These are phyloP conservation scores for Casaregolazyma suthepensis DNA, from an alignment of 1,139 yeast species.

Conservation along the genomic window DNA sequence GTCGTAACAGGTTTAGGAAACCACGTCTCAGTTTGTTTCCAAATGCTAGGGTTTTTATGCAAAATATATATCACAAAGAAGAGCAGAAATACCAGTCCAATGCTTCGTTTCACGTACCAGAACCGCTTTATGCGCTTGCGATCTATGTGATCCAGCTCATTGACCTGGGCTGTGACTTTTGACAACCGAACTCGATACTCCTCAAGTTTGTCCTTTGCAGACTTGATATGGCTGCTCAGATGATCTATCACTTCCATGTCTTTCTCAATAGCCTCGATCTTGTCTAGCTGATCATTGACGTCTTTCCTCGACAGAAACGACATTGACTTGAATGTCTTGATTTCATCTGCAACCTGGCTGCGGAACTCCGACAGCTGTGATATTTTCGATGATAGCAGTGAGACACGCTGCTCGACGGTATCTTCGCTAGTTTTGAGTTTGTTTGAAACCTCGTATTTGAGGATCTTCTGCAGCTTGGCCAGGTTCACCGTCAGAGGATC, in stretches of 20 bases:
- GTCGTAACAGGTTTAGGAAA: neutral
- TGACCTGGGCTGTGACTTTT: constrained; percentile 19
- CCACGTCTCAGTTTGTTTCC: neutral
- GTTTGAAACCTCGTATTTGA: constrained; percentile 20
- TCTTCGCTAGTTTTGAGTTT: constrained; percentile 18
- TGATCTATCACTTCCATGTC: constrained; percentile 20
- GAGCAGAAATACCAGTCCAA: neutral
- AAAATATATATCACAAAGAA: neutral
- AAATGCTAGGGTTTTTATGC: neutral
- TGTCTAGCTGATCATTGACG: constrained; percentile 16
- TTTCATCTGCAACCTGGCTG: constrained; percentile 15
- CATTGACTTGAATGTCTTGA: constrained; percentile 15
- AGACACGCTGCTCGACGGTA: constrained; percentile 15
- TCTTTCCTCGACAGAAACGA: constrained; percentile 14
- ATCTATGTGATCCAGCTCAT: constrained; percentile 22
- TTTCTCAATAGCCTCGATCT: constrained; percentile 15
- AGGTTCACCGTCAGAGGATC: constrained; percentile 17
- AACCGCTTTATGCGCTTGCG: constrained; percentile 25
- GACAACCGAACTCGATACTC: constrained; percentile 22
- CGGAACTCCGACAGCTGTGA: constrained; percentile 17
- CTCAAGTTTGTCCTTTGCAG: constrained; percentile 20
- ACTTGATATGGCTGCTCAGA: constrained; percentile 20
- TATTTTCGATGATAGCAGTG: constrained; percentile 17
- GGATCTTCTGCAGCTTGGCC: constrained; percentile 15
- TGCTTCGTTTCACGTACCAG: constrained; percentile 16